Evolutionary conservation across 2,329 filamentous ascomycete species (phyloP).

Genomic region (Colletotrichum noveboracense): DNA sequence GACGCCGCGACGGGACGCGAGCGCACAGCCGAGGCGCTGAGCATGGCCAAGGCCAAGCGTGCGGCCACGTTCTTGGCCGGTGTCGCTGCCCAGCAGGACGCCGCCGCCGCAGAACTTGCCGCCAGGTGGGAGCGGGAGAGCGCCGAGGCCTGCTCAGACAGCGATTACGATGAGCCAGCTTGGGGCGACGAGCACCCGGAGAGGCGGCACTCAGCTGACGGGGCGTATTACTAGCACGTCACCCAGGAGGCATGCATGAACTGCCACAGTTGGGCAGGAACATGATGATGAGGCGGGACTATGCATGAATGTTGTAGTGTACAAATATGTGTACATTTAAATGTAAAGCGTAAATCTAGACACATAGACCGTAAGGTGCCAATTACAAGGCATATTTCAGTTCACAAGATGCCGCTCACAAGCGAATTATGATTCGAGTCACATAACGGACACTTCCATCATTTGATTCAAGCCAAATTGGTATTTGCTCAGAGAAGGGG

Average conservation of each 20-base stretch:
- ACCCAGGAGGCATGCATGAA: neutral
- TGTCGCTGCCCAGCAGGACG: neutral
- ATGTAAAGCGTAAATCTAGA: neutral
- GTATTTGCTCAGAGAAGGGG: constrained; percentile 12
- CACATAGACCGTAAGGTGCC: neutral
- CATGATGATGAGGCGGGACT: neutral
- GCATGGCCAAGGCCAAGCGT: neutral
- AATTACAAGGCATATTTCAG: neutral
- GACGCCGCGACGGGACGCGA: neutral
- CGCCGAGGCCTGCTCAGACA: neutral
- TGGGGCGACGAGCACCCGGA: neutral
- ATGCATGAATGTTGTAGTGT: neutral
- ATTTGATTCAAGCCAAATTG: constrained; percentile 14
- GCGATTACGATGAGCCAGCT: neutral
- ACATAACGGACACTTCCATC: neutral
- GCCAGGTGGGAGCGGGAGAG: neutral
- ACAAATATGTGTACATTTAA: neutral
- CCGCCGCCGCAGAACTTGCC: neutral
- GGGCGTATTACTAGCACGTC: neutral
- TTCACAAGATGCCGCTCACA: too few relatives aligned
- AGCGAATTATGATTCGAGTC: neutral
- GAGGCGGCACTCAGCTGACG: neutral
- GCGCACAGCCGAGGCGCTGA: neutral
- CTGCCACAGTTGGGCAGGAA: neutral
- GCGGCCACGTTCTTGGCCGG: neutral